Conservation (phyloP, 2,329 filamentous ascomycete species). For the Shiraia bambusicola region DNA sequence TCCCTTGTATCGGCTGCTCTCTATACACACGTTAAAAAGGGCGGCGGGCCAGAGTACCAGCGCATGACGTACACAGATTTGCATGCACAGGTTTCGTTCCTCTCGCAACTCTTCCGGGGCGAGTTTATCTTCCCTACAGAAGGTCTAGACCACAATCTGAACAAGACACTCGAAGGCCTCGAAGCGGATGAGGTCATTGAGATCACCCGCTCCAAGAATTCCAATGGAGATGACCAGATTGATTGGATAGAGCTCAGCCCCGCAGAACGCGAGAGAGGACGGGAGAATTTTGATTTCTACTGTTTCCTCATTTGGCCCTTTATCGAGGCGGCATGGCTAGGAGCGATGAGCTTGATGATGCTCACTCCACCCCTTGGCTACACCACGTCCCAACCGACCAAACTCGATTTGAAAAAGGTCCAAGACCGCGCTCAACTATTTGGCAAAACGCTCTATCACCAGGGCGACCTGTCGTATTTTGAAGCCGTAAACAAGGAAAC, state of each 20-base stretch:
- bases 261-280: constrained; percentile 71
- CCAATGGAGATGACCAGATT: constrained; percentile 52
- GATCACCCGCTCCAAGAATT: constrained; percentile 53
- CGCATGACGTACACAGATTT: constrained; percentile 75
- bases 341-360: constrained; percentile 83
- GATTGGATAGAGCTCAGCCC: constrained; percentile 72
- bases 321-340: constrained; percentile 91
- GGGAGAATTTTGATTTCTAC: constrained; percentile 98
- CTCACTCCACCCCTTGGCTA: constrained; percentile 67
- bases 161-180: constrained; percentile 74
- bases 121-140: constrained; percentile 97
- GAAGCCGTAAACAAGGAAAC: constrained; percentile 99
- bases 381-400: constrained; percentile 54
- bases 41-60: constrained; percentile 80
- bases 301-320: constrained; percentile 99
- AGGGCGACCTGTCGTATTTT: constrained; percentile 95
- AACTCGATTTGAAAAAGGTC: constrained; percentile 76
- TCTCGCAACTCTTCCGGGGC: constrained; percentile 86
- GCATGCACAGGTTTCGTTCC: constrained; percentile 77
- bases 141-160: constrained; percentile 76
- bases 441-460: constrained; percentile 95
- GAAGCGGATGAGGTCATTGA: constrained; percentile 77
- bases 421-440: constrained; percentile 80
- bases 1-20: constrained; percentile 86
- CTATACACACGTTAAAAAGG: constrained; percentile 87